phyloP scores from a whole-genome alignment of 2,329 filamentous ascomycete species.

The Fusarium scirpi region DNA sequence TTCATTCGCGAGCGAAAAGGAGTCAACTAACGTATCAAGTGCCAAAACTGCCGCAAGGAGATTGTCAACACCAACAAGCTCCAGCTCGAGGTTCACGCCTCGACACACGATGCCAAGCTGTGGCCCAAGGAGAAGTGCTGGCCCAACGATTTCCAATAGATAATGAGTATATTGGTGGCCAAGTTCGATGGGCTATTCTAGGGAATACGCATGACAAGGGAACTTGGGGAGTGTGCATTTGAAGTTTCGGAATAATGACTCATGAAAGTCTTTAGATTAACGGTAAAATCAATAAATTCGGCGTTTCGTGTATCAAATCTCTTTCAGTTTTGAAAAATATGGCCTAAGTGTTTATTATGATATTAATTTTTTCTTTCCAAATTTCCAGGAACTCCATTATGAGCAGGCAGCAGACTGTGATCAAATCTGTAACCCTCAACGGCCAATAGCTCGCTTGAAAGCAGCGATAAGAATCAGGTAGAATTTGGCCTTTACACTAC shows the following conservation, averaged over 20 bases:
- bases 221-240: neutral
- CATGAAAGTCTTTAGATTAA: conserved; percentile 21
- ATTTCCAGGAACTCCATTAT: neutral
- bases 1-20: accelerated
- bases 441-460: neutral
- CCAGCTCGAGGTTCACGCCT: conserved; percentile 65
- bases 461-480: neutral
- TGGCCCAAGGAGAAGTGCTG: conserved; percentile 71
- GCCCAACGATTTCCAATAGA: conserved; percentile 60
- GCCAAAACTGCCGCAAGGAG: conserved; percentile 64
- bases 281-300: neutral
- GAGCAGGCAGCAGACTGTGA: neutral
- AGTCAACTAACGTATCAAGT: conserved; percentile 48
- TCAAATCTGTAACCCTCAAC: neutral
- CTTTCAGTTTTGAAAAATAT: neutral
- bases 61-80: conserved; percentile 64
- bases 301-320: conserved; percentile 5
- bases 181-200: neutral
- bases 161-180: too few species aligned
- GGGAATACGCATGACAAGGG: neutral
- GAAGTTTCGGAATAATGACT: conserved; percentile 24
- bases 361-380: neutral
- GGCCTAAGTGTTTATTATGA: neutral
- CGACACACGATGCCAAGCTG: conserved; percentile 60
- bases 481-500: neutral